Evolutionary conservation across 192 early-diverging fungal species (phyloP).

Genomic region (Coemansia sp.): DNA sequence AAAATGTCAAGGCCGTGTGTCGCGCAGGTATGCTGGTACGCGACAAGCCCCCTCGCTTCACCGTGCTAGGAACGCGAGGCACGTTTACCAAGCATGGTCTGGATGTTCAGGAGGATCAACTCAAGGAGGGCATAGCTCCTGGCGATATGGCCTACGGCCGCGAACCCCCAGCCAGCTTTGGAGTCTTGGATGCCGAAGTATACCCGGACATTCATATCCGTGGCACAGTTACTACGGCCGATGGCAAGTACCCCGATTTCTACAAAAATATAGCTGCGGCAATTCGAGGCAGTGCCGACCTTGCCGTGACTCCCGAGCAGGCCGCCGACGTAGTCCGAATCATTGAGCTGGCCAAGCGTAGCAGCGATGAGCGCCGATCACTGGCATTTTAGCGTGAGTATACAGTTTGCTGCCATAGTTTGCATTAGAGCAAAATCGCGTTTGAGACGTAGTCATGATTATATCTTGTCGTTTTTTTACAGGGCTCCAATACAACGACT

Average conservation of each 20-base stretch:
- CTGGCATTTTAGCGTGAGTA: conserved; percentile 43
- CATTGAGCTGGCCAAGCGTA: conserved; percentile 69
- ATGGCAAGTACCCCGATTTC: conserved; percentile 61
- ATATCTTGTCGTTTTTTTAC: not conserved
- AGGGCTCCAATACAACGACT: no score
- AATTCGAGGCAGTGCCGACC: conserved; percentile 45
- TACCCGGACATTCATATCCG: conserved; percentile 51
- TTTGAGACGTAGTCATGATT: not conserved
- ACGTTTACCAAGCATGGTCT: conserved; percentile 64
- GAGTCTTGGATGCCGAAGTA: conserved; percentile 55
- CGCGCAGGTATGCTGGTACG: conserved; percentile 70
- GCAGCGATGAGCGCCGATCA: conserved; percentile 56
- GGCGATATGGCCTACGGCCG: conserved; percentile 56
- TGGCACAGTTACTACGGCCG: conserved; percentile 56
- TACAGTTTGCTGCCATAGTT: not conserved
- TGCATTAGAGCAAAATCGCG: not conserved
- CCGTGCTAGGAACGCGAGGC: conserved; percentile 67
- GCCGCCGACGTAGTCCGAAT: conserved; percentile 64
- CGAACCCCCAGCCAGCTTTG: conserved; percentile 53
- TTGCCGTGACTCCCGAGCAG: conserved; percentile 65
- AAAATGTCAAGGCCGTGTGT: conserved; percentile 61
- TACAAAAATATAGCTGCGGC: conserved; percentile 66
- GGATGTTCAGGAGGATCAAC: conserved; percentile 74
- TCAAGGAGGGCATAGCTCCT: conserved; percentile 64
- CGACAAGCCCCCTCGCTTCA: conserved; percentile 61